Evolutionary conservation across 345 rosid genomes (phyloP).

Genomic region (Salix purpurea): DNA sequence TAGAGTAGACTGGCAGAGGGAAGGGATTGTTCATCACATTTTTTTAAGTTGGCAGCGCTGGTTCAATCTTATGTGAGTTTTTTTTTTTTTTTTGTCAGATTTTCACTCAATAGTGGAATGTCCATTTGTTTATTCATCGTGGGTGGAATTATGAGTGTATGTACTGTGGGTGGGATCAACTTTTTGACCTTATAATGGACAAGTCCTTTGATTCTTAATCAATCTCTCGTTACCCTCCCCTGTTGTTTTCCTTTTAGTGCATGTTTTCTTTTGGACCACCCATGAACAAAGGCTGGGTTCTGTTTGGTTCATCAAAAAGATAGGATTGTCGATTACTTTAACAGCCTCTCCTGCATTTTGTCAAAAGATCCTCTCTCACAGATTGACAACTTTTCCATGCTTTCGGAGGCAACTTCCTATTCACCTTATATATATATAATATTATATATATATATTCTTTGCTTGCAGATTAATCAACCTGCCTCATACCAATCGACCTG

Average conservation of each 20-base stretch:
- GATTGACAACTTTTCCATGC: constrained; percentile 21
- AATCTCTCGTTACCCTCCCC: constrained; percentile 20
- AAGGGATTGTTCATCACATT: constrained; percentile 1
- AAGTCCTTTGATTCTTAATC: constrained; percentile 33
- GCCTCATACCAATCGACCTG: background rate
- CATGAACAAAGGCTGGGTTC: constrained; percentile 15
- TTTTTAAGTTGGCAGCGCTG: background rate
- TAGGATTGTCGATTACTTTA: constrained; percentile 4
- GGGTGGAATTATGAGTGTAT: constrained; percentile 48
- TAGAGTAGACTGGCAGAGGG: background rate
- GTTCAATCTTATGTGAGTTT: constrained; percentile 10
- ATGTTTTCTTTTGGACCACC: constrained; percentile 19
- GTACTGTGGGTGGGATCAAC: constrained; percentile 29
- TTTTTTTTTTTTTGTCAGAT: constrained; percentile 6
- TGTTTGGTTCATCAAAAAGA: constrained; percentile 25
- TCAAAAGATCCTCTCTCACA: constrained; percentile 18
- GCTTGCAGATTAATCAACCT: constrained; percentile 11
- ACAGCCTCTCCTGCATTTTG: constrained; percentile 11
- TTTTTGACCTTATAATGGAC: constrained; percentile 46
- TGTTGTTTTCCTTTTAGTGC: constrained; percentile 8
- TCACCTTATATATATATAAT: background rate
- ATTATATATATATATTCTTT: background rate
- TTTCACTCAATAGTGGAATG: constrained; percentile 6
- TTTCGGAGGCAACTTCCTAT: constrained; percentile 25
- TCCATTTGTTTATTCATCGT: constrained; percentile 16